Evolutionary conservation across 1,284 basidiomycete species (phyloP), one percentile per base, ranked within the genome.

Genomic region (Melanopsichium pennsylvanicum): DNA sequence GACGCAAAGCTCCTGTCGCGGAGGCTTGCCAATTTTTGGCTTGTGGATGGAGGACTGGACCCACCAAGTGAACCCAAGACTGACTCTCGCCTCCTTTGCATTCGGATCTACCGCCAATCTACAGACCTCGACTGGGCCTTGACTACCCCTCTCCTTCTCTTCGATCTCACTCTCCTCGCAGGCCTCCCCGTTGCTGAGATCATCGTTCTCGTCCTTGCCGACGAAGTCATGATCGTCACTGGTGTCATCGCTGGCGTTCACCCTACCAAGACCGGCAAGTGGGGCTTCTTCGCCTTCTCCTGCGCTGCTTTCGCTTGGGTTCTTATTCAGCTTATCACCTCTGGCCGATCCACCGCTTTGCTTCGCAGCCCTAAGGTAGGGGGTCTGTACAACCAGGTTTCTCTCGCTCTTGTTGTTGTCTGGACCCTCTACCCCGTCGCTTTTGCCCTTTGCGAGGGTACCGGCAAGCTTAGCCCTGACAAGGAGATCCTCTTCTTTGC

Each of bases 51-150:
- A n/a, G n/a, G n/a, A n/a, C n/a, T n/a, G n/a, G n/a, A n/a, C n/a
- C n/a, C n/a, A n/a, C n/a, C n/a, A 21, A 9, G 22, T 42, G 33
- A 32, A 35, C 2, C 21, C 12, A 29, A 13, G 25, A 13, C 23
- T 44, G 35, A 10, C 38, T 29, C 16, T 13, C 23, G 27, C 27
- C 7, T 8, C 27, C 27, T 29, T 29, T 29, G 27, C 27, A 13
- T 13, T 7, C 27, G 27, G 27, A 7, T 8, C 27, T 7, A 29
- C 6, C 32, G 23, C 8, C 16, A n/a, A n/a, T 21, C 5, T 5
- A 43, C 56, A 70, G 67, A 75, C 67, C 48, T 75, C 54, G 73
- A 75, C 71, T 75, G 73, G 73, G 52, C 56, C 26, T 43, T 75
- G 7, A 75, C 73, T 34, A 72, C 67, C 18, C 70, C 66, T 29